These are phyloP conservation scores for Colletotrichum tropicale DNA, from an alignment of 2,329 filamentous ascomycete genomes.

Conservation along the genomic window DNA sequence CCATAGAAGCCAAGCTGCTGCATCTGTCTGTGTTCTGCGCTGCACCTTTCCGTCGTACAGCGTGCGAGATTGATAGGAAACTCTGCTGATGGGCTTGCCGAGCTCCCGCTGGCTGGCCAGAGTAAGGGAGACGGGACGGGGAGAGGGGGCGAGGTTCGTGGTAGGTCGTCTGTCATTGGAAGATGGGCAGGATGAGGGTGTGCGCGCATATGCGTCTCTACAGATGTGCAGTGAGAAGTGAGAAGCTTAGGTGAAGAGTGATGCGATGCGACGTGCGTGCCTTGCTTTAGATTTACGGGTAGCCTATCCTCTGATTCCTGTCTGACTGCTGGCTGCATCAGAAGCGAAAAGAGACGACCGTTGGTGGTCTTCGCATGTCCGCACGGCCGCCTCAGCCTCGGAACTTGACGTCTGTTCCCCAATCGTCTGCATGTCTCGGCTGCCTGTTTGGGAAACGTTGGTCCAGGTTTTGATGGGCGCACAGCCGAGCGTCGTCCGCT, in stretches of 20 bases:
- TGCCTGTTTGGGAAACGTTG: background rate
- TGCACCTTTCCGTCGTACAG: background rate
- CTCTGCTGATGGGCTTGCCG: background rate
- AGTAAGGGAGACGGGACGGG: background rate
- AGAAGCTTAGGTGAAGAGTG: background rate
- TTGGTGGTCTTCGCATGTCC: background rate
- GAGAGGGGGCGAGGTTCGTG: background rate
- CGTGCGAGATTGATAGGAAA: background rate
- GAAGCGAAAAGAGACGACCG: conserved; percentile 1
- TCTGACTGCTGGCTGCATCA: background rate
- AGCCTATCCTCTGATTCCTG: background rate
- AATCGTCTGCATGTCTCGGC: background rate
- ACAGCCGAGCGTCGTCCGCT: background rate
- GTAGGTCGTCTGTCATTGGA: background rate
- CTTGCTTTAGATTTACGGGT: background rate
- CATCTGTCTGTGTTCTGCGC: background rate
- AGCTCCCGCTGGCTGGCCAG: background rate
- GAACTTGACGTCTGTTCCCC: background rate
- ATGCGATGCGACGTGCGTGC: background rate
- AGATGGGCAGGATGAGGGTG: background rate
- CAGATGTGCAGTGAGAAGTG: background rate
- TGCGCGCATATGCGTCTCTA: background rate
- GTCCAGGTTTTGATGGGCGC: background rate
- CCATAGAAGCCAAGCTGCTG: background rate
- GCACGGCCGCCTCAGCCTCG: background rate